Evolutionary conservation across 2,329 filamentous ascomycete species (phyloP).

Genomic region (Teratosphaeriaceae sp.): DNA sequence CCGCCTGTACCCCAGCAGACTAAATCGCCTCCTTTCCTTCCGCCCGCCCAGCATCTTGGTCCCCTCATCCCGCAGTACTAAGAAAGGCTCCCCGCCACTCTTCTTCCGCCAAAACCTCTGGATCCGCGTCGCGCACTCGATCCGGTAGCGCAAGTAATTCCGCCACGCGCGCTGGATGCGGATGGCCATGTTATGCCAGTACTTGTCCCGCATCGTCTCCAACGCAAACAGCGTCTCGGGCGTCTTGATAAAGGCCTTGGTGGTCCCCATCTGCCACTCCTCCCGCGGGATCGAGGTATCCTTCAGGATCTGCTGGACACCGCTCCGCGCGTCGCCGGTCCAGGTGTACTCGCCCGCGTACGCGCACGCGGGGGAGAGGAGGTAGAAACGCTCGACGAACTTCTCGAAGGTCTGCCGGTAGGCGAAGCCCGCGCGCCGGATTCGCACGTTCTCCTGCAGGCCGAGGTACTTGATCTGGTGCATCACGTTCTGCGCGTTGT

Average conservation of each 20-base stretch:
- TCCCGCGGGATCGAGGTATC: slow-evolving; percentile 93
- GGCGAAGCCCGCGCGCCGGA: slow-evolving; percentile 90
- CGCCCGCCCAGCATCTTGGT: slow-evolving; percentile 73
- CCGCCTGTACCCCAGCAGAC: slow-evolving; percentile 80
- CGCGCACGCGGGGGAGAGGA: slow-evolving; percentile 87
- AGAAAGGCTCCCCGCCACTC: slow-evolving; percentile 80
- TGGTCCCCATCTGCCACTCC: slow-evolving; percentile 95
- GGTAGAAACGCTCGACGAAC: slow-evolving; percentile 94
- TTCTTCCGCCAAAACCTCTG: slow-evolving; percentile 95
- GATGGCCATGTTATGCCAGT: slow-evolving; percentile 99
- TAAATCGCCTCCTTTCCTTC: slow-evolving; percentile 88
- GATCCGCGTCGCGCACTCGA: slow-evolving; percentile 87
- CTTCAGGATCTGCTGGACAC: slow-evolving; percentile 86
- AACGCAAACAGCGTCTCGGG: slow-evolving; percentile 94
- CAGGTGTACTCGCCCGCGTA: slow-evolving; percentile 98
- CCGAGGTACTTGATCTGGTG: slow-evolving; percentile 99
- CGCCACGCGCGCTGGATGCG: slow-evolving; percentile 96
- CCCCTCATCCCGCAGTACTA: slow-evolving; percentile 81
- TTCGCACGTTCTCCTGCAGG: slow-evolving; percentile 98
- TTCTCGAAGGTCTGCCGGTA: slow-evolving; percentile 97
- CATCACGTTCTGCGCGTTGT: slow-evolving; percentile 84
- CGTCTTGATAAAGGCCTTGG: slow-evolving; percentile 96
- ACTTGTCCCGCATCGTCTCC: slow-evolving; percentile 94
- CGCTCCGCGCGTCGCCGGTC: slow-evolving; percentile 80
- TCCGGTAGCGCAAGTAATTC: slow-evolving; percentile 87